phyloP scores from a whole-genome alignment of 176 grass and related monocot genomes.

The Cenchrus fungigraminus region DNA sequence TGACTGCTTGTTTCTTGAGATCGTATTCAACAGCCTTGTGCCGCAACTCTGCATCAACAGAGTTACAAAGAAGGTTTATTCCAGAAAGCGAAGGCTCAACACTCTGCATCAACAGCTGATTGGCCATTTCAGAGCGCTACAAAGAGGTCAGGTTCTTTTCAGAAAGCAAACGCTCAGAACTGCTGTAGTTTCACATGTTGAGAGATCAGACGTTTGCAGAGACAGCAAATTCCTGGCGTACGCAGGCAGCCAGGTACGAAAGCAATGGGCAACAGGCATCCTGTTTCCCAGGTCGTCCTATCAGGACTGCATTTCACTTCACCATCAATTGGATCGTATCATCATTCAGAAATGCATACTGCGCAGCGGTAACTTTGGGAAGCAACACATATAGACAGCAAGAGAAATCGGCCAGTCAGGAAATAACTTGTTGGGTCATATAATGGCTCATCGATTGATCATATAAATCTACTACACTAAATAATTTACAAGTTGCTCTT shows the following conservation, averaged over 20 bases:
- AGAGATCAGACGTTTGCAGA: background rate
- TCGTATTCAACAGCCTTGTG: background rate
- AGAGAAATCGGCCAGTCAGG: conserved; percentile 6
- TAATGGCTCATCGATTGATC: conserved; percentile 14
- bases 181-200: background rate
- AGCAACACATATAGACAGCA: conserved; percentile 23
- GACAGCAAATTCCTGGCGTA: background rate
- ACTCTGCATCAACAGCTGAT: background rate
- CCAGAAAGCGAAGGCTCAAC: background rate
- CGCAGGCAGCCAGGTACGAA: background rate
- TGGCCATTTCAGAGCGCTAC: background rate
- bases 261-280: background rate
- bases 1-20: background rate
- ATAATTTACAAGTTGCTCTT: conserved; percentile 50
- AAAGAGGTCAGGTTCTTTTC: background rate
- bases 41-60: background rate
- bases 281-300: background rate
- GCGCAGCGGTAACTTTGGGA: background rate
- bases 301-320: background rate
- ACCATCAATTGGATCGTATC: background rate
- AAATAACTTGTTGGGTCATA: conserved; percentile 19
- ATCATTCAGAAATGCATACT: background rate
- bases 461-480: conserved; percentile 23
- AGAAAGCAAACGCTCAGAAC: background rate
- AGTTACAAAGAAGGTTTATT: background rate